phyloP scores from a whole-genome alignment of 495 filamentous ascomycete species.

The Opeltia flavorubescens region DNA sequence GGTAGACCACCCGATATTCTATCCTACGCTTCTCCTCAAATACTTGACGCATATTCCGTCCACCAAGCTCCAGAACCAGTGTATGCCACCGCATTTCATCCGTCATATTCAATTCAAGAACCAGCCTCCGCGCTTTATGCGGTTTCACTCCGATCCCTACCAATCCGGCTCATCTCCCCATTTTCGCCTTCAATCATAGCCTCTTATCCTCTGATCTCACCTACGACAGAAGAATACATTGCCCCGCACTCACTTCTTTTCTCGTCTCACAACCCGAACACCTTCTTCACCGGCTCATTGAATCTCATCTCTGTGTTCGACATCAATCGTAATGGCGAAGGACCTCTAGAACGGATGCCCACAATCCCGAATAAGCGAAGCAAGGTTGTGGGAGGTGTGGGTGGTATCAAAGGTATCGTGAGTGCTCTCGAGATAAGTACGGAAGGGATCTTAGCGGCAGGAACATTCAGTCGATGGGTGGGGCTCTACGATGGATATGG shows the following conservation, averaged over 20 bases:
- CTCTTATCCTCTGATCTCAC: slow-evolving; percentile 57
- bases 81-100: slow-evolving; percentile 56
- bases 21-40: slow-evolving; percentile 31
- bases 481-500: slow-evolving; percentile 63
- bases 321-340: slow-evolving; percentile 46
- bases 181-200: slow-evolving; percentile 33
- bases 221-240: slow-evolving; percentile 66
- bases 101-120: slow-evolving; percentile 52
- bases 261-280: slow-evolving; percentile 37
- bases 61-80: slow-evolving; percentile 53
- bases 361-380: slow-evolving; percentile 68
- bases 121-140: slow-evolving; percentile 55
- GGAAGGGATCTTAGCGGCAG: slow-evolving; percentile 57
- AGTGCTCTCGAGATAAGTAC: slow-evolving; percentile 44
- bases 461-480: slow-evolving; percentile 63
- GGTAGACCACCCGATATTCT: slow-evolving; percentile 53
- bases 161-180: slow-evolving; percentile 58
- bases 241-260: slow-evolving; percentile 64
- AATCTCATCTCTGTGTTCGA: slow-evolving; percentile 70
- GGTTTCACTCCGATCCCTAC: slow-evolving; percentile 51
- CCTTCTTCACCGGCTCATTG: slow-evolving; percentile 56
- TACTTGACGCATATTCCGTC: slow-evolving; percentile 45
- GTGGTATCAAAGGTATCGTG: slow-evolving; percentile 76
- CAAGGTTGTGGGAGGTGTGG: slow-evolving; percentile 50
- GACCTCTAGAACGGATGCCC: slow-evolving; percentile 45